Evolutionary conservation across 352 stramenopile genomes (phyloP), one percentile per base, ranked within the genome.

Genomic region (Pythium rishiriense): DNA sequence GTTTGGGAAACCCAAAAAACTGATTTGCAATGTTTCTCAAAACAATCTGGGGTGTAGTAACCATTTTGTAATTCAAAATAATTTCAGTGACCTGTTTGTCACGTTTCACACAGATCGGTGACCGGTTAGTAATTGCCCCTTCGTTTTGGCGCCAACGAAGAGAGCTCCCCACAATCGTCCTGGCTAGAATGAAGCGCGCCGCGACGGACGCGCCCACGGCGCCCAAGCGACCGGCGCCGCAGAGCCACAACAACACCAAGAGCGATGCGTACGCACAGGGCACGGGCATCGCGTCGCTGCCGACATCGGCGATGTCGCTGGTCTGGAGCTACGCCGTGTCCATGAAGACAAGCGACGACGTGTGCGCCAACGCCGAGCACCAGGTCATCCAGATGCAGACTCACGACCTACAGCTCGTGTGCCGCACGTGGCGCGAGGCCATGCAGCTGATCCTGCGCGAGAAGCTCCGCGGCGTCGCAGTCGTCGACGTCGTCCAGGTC

Each of bases 141-240:
- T 43, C 37, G 37, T 43, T 43, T 43, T 43, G 37, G 37, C 37
- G 37, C 12, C 9, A 43, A 17, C 9, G 14, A n/a, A n/a, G n/a
- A n/a, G n/a, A n/a, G 37, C 37, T 43, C 37, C 11, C 10, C 37
- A 11, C n/a, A n/a, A n/a, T n/a, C n/a, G n/a, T n/a, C n/a, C n/a
- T n/a, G n/a, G n/a, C n/a, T n/a, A n/a, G n/a, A n/a, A 65, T 66
- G 59, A 66, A 66, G 59, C 59, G 31, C 41, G 41, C 53, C 24
- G 26, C 53, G 1, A 28, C 10, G 24, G 26, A 24, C 14, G 25
- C 39, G 47, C 49, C 47, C 35, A 28, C 37, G 19, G 47, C 21
- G 21, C 21, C 31, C 21, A 64, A 39, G 19, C 37, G 37, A 12
- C 9, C 37, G 14, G 37, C 37, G 2, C 37, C 9, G 4, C 37